Base-by-base conservation (phyloP, 441 rosid genomes). In the Populus hybrid region DNA sequence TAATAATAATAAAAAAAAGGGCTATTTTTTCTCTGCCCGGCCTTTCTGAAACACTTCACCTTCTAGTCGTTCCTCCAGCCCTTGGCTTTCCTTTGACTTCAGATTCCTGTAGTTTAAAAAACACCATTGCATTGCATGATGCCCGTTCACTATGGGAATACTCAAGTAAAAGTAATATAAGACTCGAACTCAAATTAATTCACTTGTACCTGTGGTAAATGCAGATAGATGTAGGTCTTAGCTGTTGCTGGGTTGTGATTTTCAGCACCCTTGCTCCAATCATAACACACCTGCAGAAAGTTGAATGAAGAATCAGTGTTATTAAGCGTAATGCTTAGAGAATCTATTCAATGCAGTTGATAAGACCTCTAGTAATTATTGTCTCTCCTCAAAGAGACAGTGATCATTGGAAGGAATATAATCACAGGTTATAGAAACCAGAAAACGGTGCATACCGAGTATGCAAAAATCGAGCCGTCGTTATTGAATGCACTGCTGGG, bases 241-340 rank as follows among this genome's bases (percentile, higher is more conserved):
- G 98, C 98, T 0, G 93, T 88, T 72, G 97, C 89, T 24, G 98
- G 99, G 87, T 96, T 94, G 84, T 96, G 98, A 87, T 94, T 94
- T 82, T 94, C 99, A 18, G 99, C 99, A 80, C 98, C 98, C 83
- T 96, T 96, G 75, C 98, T 87, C 99, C 98, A 94, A 88, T 94
- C 99, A 53, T 96, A 94, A 80, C 98, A 91, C 23, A 89, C 89
- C 99, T 96, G 21, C 11, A 79, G 42, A 79, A 79, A 80, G 24
- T 71, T 7, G 66, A 72, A 82, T 34, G 70, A 46, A 74, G 5
- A 46, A 19, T 42, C 28, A 9, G 74, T 61, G 42, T 9, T 50
- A 35, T 32, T 26, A 6, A 3, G 67, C 35, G 19, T 9, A 26
- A 70, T 40, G n/a, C 21, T 6, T 18, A 18, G 61, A 16, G n/a